Evolutionary conservation across 1,284 basidiomycete genomes (phyloP), one percentile per base, ranked within the genome.

Genomic region (Vanrija sp.): DNA sequence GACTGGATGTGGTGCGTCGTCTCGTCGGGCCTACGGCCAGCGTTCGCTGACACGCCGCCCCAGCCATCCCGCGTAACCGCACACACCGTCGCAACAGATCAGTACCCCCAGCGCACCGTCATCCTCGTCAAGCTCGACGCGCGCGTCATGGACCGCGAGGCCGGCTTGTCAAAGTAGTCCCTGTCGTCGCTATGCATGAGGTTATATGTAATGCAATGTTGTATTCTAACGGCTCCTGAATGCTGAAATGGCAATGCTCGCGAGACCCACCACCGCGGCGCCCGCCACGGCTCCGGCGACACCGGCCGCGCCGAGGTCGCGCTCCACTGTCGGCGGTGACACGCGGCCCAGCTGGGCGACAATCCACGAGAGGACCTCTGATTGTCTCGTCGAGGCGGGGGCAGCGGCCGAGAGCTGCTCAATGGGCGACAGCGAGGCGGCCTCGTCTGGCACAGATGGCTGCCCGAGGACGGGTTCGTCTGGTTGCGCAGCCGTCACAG

Each of bases 1-100:
- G 93, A 0, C 79, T 97, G 19, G 90, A 93, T 51, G 93, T 98
- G 63, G 94, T 97, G 69, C 74, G 93, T 85, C 18, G 31, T 14
- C 31, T 14, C 15, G 31, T 9, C 2, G 16, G 6, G 2, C 3
- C 20, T n/a, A 31, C 14, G 23, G 6, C 9, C 6, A 31, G 15
- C n/a, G 27, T 15, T 25, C 24, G 46, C 41, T 59, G 24, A 61
- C 36, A 55, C 24, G 46, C 12, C 6, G 4, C n/a, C n/a, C n/a
- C 46, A 98, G 94, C 95, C 95, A 12, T 92, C 94, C 3, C 82
- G 95, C 62, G 96, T 98, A 15, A 98, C 96, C 0, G 93, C 96
- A 0, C 96, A 98, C 73, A 88, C 87, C 41, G 95, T 96, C 0
- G 86, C 91, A 0, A 92, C 84, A 0, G 78, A 86, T 10, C 84